These are phyloP conservation scores for Solidago caesia DNA, from an alignment of 129 eudicot genomes.

Conservation along the genomic window DNA sequence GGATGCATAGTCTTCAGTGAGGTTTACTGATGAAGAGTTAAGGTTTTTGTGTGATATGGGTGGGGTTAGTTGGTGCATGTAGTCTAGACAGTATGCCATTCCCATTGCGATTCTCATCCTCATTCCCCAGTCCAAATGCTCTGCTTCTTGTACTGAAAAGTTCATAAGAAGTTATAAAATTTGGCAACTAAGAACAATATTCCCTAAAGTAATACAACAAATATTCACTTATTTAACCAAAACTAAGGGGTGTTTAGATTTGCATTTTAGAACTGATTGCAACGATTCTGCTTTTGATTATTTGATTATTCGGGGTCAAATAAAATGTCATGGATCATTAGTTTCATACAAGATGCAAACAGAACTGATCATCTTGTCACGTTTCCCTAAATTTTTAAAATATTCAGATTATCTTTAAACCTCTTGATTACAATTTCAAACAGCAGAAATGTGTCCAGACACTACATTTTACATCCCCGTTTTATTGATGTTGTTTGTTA, in stretches of 20 bases:
- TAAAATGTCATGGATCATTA: no score
- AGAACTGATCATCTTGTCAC: no score
- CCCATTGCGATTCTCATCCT: slow-evolving; percentile 87
- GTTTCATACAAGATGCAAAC: no score
- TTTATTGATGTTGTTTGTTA: no score
- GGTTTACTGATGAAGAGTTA: slow-evolving; percentile 58
- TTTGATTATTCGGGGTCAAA: not conserved
- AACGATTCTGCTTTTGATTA: not conserved
- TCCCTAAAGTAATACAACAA: not conserved
- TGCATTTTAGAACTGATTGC: not conserved
- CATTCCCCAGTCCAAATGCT: slow-evolving; percentile 84
- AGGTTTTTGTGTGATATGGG: slow-evolving; percentile 65
- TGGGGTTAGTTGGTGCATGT: slow-evolving; percentile 83
- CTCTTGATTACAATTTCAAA: no score
- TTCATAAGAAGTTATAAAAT: not conserved
- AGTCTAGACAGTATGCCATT: slow-evolving; percentile 83
- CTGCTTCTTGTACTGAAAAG: slow-evolving; percentile 84
- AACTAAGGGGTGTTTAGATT: not conserved
- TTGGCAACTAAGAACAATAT: not conserved
- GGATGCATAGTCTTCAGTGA: slow-evolving; percentile 94
- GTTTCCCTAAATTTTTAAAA: no score
- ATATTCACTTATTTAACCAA: not conserved
- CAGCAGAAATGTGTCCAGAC: no score
- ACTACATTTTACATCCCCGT: no score
- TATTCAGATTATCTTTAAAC: no score